Evolutionary conservation across 176 grass and related monocot species (phyloP).

Genomic region (Oryza longistaminata): DNA sequence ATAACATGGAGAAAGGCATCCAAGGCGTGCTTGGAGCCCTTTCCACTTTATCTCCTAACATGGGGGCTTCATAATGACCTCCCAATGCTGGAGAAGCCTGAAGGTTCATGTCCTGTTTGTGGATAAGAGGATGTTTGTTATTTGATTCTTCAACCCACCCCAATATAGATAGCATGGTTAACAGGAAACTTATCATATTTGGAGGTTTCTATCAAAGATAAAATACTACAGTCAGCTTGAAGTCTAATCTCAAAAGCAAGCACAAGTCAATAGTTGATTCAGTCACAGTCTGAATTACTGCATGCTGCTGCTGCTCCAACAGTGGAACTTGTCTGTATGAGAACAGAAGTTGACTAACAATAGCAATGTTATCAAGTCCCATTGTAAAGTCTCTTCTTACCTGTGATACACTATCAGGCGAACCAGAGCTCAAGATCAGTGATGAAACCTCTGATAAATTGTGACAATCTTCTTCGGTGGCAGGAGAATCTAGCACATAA

Average conservation of each 20-base stretch:
- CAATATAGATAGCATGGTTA: constrained; percentile 34
- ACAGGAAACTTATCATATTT: constrained; percentile 60
- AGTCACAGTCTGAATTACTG: constrained; percentile 50
- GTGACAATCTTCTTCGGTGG: constrained; percentile 48
- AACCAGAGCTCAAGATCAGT: constrained; percentile 68
- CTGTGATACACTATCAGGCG: constrained; percentile 49
- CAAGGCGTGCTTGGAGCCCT: constrained; percentile 75
- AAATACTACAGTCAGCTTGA: constrained; percentile 49
- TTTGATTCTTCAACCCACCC: constrained; percentile 14
- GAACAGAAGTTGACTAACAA: constrained; percentile 45
- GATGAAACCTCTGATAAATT: constrained; percentile 68
- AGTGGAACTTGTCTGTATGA: constrained; percentile 57
- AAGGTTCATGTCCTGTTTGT: constrained; percentile 56
- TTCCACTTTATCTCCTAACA: constrained; percentile 56
- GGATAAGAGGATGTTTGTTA: constrained; percentile 25
- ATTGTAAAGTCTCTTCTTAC: constrained; percentile 52
- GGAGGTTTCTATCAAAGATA: constrained; percentile 60
- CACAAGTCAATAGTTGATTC: constrained; percentile 43
- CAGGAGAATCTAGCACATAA: constrained; percentile 63
- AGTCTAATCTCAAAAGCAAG: constrained; percentile 58
- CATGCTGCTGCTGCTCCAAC: constrained; percentile 50
- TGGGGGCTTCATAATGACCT: constrained; percentile 51
- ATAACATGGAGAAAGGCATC: constrained; percentile 99
- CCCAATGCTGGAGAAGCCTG: constrained; percentile 48
- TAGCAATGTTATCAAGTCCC: constrained; percentile 26